Conservation (phyloP, 805 yeast species). For the Candida boidinii region DNA sequence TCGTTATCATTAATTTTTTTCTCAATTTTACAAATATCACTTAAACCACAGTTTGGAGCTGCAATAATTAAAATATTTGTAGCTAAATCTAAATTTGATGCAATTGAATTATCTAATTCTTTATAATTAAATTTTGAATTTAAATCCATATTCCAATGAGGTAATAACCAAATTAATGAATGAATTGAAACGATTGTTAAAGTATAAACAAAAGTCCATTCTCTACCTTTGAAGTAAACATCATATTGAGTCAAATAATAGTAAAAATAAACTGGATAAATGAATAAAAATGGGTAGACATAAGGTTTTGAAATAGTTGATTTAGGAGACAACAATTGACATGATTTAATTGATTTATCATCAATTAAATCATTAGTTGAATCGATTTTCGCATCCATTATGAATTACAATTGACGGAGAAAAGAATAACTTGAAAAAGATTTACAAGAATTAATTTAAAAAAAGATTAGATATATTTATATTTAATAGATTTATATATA, state of each 20-base stretch:
- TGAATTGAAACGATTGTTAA: conserved; percentile 69
- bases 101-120: conserved; percentile 19
- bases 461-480: too few relatives aligned
- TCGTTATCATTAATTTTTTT: conserved; percentile 48
- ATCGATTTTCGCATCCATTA: too few relatives aligned
- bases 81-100: conserved; percentile 50
- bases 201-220: conserved; percentile 91
- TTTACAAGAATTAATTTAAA: too few relatives aligned
- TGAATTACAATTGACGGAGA: too few relatives aligned
- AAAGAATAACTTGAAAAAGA: too few relatives aligned
- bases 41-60: conserved; percentile 76
- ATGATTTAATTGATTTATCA: conserved; percentile 62
- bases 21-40: conserved; percentile 63
- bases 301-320: conserved; percentile 58
- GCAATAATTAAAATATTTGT: conserved; percentile 69
- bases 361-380: conserved; percentile 43
- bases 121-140: conserved; percentile 62
- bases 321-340: conserved; percentile 69
- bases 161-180: conserved; percentile 73
- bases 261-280: conserved; percentile 68
- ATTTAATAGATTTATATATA: too few relatives aligned
- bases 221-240: conserved; percentile 73
- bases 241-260: conserved; percentile 68
- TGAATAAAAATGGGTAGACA: conserved; percentile 69
- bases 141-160: conserved; percentile 84